These are phyloP conservation scores for Fusarium sp. DNA, from an alignment of 2,329 filamentous ascomycete genomes.

Conservation along the genomic window DNA sequence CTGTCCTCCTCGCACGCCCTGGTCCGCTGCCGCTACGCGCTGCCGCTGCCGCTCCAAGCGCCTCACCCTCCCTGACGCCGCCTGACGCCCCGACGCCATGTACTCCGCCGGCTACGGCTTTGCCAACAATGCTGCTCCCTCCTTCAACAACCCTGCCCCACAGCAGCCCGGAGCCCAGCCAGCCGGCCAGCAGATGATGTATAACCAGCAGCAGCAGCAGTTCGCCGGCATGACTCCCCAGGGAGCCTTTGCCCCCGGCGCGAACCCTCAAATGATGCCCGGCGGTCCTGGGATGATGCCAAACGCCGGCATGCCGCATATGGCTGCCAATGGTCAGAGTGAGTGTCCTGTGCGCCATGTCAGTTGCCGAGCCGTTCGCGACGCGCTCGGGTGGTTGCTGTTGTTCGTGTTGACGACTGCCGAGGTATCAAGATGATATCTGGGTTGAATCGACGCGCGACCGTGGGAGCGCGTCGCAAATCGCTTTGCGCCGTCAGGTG, in stretches of 20 bases:
- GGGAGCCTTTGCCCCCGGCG: slow-evolving; percentile 61
- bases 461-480: slow-evolving; percentile 28
- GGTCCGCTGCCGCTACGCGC: slow-evolving; percentile 8
- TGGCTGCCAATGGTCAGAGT: slow-evolving; percentile 71
- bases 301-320: slow-evolving; percentile 69
- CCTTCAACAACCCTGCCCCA: slow-evolving; percentile 61
- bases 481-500: slow-evolving; percentile 26
- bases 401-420: not conserved
- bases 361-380: slow-evolving; percentile 6
- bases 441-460: slow-evolving; percentile 1
- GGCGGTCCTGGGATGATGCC: slow-evolving; percentile 72
- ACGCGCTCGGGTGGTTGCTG: slow-evolving; percentile 4
- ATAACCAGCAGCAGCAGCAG: slow-evolving; percentile 67
- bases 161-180: slow-evolving; percentile 54
- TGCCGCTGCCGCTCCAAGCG: slow-evolving; percentile 36
- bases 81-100: slow-evolving; percentile 52
- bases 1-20: slow-evolving; percentile 22
- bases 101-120: slow-evolving; percentile 68
- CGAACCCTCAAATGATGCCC: slow-evolving; percentile 67
- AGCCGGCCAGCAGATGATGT: slow-evolving; percentile 67
- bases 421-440: not conserved
- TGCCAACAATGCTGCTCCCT: slow-evolving; percentile 63
- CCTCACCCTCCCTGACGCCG: slow-evolving; percentile 25
- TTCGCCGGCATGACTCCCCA: slow-evolving; percentile 66
- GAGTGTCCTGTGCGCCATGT: slow-evolving; percentile 52